Percentiles rank a stretch among this genome's conserved stretches.
These are phyloP conservation scores for Xylogone sp. DNA, from an alignment of 2,329 filamentous ascomycete species.

Conservation along the genomic window DNA sequence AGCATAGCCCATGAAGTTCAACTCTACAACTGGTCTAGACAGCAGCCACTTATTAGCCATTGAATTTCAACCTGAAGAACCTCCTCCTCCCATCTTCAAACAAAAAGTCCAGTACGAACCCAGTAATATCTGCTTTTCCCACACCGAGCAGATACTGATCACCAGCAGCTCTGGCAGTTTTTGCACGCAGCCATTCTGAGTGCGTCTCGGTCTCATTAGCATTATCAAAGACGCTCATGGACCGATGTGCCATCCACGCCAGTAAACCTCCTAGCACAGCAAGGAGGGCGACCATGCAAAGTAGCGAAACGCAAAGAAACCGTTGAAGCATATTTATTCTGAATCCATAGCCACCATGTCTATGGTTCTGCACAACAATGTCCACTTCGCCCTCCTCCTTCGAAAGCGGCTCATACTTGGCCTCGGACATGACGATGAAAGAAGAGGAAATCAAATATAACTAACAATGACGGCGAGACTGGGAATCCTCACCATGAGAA, in stretches of 20 bases:
- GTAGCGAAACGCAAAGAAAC: conserved; percentile 1
- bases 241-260: neutral
- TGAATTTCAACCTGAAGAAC: no score
- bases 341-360: neutral
- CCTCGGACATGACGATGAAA: neutral
- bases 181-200: conserved; percentile 5
- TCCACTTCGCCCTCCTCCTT: neutral
- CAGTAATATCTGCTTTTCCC: conserved; percentile 70
- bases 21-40: conserved; percentile 70
- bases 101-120: no score
- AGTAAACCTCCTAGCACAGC: neutral
- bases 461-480: neutral
- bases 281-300: conserved; percentile 1
- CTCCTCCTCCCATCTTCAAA: neutral
- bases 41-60: conserved; percentile 22
- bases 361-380: neutral
- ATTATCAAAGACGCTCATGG: neutral
- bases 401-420: conserved; percentile 1
- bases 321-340: conserved; percentile 2
- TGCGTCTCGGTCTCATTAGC: neutral
- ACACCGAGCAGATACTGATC: conserved; percentile 59
- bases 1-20: conserved; percentile 90
- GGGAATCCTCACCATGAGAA: neutral
- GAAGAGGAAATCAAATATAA: neutral
- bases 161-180: conserved; percentile 15